Evolutionary conservation across 108 stramenopile species (phyloP), one percentile per base, ranked within the genome.

Genomic region (Cyclotella atomus): DNA sequence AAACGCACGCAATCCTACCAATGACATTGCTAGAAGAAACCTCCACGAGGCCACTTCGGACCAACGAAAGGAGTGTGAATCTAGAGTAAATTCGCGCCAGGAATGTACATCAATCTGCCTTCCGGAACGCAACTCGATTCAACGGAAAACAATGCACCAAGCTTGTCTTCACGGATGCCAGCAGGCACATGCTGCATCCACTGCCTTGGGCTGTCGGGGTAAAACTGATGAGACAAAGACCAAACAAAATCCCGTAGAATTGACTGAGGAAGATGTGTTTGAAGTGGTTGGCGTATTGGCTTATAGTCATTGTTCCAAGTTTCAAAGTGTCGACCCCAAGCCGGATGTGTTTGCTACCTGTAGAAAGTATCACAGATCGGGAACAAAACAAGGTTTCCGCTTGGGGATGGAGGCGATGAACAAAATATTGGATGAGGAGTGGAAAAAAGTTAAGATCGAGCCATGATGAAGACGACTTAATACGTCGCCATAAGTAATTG

Each of bases 81-180:
- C 78, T 61, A 56, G 59, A 23, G 78, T 79, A 2, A 68, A 72
- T 50, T 72, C 78, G 47, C 65, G 71, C 53, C 59, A 79, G 38
- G 65, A 71, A 61, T 79, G 71, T 17, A 41, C 66, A 5, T 61
- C 59, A 45, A 79, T 79, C 29, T 79, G 78, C 19, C 59, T 66
- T 33, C 70, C 78, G 21, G 78, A 79, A 41, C 70, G 78, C 23
- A 68, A 79, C 38, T 79, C 77, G 21, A 79, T 79, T 53, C 77
- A 79, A 30, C 70, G 77, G 38, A 79, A 79, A 66, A 79, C 70
- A 1, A 79, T 79, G 77, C 77, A 71, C 25, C 77, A 79, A 28
- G 64, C 70, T 0, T 79, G 77, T 44, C 46, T 79, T 59, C 71
- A 79, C 27, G 78, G 78, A 24, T 72, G 71, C 35, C 78, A 79